These are phyloP conservation scores for Neonectria faginata DNA, from an alignment of 2,329 filamentous ascomycete genomes.

Conservation along the genomic window DNA sequence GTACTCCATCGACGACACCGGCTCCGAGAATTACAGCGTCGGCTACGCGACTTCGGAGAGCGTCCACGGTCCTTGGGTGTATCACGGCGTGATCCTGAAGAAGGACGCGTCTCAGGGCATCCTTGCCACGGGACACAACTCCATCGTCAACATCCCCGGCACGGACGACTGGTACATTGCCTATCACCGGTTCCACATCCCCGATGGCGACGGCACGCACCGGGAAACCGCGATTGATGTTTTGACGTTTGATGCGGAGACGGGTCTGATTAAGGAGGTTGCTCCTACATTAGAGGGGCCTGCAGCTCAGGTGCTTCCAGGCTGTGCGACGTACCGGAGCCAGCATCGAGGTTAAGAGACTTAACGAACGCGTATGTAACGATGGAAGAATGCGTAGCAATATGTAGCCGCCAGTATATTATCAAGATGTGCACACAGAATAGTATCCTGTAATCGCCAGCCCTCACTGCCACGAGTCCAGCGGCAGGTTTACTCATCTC, in stretches of 20 bases:
- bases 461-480: too few species aligned
- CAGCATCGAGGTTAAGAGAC: background rate
- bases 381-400: background rate
- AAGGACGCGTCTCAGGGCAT: slow-evolving; percentile 57
- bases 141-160: slow-evolving; percentile 58
- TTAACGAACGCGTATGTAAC: too few species aligned
- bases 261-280: slow-evolving; percentile 53
- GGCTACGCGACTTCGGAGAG: slow-evolving; percentile 58
- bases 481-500: background rate
- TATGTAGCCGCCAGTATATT: background rate
- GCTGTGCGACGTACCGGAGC: background rate
- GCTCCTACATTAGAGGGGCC: slow-evolving; percentile 40
- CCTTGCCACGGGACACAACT: slow-evolving; percentile 59
- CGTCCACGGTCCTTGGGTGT: slow-evolving; percentile 57
- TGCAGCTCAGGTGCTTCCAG: slow-evolving; percentile 16
- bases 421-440: background rate
- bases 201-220: slow-evolving; percentile 57
- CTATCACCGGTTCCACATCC: slow-evolving; percentile 61
- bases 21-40: slow-evolving; percentile 59
- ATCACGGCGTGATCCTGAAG: slow-evolving; percentile 57
- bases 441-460: background rate
- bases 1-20: slow-evolving; percentile 61
- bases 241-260: slow-evolving; percentile 52
- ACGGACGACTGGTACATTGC: slow-evolving; percentile 64
- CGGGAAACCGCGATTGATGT: slow-evolving; percentile 58